Conservation (phyloP, 805 yeast species). For the Saccharomycopsis olivae region DNA sequence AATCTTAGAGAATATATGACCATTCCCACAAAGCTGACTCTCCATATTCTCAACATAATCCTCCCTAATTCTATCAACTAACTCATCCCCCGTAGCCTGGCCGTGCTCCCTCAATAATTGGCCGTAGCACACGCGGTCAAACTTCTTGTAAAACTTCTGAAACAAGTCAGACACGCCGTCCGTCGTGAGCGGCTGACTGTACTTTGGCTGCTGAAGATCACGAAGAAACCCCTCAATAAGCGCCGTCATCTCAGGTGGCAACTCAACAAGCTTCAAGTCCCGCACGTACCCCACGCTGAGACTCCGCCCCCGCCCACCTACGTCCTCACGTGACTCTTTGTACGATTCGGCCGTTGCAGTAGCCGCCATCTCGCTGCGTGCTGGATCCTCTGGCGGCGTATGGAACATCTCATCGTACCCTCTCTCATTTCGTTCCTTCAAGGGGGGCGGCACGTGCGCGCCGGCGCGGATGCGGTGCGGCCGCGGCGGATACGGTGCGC, state of each 20-base stretch:
- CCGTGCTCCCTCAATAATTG: too few species aligned
- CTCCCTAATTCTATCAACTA: background rate
- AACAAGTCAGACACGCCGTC: slow-evolving; percentile 15
- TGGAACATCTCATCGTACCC: too few species aligned
- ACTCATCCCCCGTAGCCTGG: too few species aligned
- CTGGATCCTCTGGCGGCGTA: slow-evolving; percentile 18
- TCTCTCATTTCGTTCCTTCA: too few species aligned
- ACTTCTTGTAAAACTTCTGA: slow-evolving; percentile 14
- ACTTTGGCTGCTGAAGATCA: slow-evolving; percentile 18
- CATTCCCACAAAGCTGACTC: slow-evolving; percentile 8
- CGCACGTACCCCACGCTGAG: background rate
- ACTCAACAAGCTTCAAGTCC: slow-evolving; percentile 2
- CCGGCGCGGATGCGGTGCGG: too few species aligned
- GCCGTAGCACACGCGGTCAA: too few species aligned
- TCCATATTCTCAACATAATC: slow-evolving; percentile 14
- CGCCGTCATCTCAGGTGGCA: slow-evolving; percentile 6
- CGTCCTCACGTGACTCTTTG: background rate
- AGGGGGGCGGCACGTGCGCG: too few species aligned
- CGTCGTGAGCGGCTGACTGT: slow-evolving; percentile 16
- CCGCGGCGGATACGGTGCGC: too few species aligned
- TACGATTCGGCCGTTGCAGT: slow-evolving; percentile 17
- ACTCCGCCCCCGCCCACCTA: background rate
- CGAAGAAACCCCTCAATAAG: slow-evolving; percentile 10
- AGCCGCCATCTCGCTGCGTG: slow-evolving; percentile 1
- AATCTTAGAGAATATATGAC: slow-evolving; percentile 13